Conservation (phyloP, 2,329 filamentous ascomycete genomes). For the Aureobasidium pullulans region DNA sequence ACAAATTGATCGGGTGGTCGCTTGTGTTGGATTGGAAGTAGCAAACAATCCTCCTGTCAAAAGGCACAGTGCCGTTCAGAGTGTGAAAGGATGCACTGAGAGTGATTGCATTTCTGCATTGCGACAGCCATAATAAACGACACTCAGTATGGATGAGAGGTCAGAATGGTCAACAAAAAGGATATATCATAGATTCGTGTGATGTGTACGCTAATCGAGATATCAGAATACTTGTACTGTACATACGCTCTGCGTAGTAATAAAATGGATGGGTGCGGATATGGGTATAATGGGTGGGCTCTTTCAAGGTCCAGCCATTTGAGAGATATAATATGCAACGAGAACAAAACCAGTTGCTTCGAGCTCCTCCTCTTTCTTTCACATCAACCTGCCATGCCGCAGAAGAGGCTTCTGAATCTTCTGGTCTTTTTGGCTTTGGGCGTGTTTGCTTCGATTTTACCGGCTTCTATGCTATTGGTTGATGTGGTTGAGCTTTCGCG, state of each 20-base stretch:
- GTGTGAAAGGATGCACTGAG: no score
- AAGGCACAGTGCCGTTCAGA: no score
- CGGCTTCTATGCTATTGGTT: constrained; percentile 1
- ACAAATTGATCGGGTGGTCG: no score
- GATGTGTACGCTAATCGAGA: no score
- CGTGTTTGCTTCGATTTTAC: not conserved
- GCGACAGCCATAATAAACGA: no score
- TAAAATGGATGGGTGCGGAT: not conserved
- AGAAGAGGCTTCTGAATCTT: constrained; percentile 1
- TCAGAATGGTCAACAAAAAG: not conserved
- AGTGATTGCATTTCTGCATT: no score
- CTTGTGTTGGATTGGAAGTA: no score
- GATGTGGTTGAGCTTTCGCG: constrained; percentile 5
- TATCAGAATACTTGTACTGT: not conserved
- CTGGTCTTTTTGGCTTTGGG: not conserved
- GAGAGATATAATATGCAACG: not conserved
- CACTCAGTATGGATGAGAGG: no score
- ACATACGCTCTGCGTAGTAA: not conserved
- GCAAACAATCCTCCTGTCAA: no score
- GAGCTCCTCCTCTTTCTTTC: not conserved
- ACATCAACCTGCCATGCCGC: constrained; percentile 3
- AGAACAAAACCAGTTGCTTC: not conserved
- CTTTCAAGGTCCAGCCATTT: not conserved
- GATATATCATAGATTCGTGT: not conserved
- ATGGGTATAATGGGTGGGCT: not conserved